Evolutionary conservation across 345 rosid genomes (phyloP).

Genomic region (Fremontodendron californicum): DNA sequence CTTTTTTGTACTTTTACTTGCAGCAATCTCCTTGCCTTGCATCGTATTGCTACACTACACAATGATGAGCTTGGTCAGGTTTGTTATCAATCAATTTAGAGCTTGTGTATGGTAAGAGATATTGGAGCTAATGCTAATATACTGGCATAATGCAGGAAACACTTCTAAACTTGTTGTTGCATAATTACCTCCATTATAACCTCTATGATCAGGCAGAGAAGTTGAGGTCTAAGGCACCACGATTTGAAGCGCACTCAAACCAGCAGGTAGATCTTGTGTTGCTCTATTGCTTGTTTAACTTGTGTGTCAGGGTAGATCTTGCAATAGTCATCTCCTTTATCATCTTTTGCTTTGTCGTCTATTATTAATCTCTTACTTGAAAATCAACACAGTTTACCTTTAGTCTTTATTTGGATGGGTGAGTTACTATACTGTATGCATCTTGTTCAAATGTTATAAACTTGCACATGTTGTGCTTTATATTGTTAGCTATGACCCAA

Average conservation of each 20-base stretch:
- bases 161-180: not conserved
- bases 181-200: not conserved
- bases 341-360: not conserved
- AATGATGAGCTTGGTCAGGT: not conserved
- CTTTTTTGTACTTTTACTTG: not conserved
- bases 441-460: not conserved
- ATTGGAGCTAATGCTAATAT: not conserved
- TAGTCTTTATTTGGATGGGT: not conserved
- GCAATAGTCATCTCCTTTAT: not conserved
- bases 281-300: not conserved
- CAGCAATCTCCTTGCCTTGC: not conserved
- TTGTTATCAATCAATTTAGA: not conserved
- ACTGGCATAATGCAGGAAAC: not conserved
- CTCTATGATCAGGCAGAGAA: not conserved
- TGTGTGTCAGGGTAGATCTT: not conserved
- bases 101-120: not conserved
- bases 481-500: not conserved
- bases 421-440: not conserved
- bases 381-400: not conserved
- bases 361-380: not conserved
- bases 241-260: not conserved
- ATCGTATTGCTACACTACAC: not conserved
- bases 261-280: not conserved
- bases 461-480: not conserved
- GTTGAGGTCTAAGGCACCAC: not conserved